Evolutionary conservation across 306 rosid genomes (phyloP).

Genomic region (Delonix regia): DNA sequence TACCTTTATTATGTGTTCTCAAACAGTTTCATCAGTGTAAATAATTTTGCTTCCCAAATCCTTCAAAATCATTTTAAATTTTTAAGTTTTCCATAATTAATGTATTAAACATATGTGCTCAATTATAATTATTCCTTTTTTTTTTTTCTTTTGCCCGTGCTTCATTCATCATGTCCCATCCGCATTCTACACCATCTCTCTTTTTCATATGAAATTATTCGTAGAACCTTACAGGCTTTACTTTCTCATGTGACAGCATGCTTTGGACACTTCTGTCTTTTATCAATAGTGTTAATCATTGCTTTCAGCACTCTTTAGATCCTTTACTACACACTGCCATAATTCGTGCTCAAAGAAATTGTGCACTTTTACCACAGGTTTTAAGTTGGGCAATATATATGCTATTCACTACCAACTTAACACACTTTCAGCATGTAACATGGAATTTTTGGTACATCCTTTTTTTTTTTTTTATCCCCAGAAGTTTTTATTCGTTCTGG

Average conservation of each 20-base stretch:
- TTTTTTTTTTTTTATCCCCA: slow-evolving; percentile 27
- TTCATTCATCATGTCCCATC: neutral
- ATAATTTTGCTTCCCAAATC: no score
- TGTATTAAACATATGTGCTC: no score
- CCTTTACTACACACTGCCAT: neutral
- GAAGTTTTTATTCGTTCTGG: neutral
- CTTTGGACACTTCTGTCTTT: slow-evolving; percentile 39
- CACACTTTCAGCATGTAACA: neutral
- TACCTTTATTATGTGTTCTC: no score
- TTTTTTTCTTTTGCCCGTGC: neutral
- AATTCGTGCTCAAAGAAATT: neutral
- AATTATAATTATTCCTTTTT: no score
- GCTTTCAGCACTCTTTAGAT: slow-evolving; percentile 30
- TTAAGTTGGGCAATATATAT: neutral
- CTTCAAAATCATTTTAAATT: no score
- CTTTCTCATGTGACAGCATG: slow-evolving; percentile 38
- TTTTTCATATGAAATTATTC: slow-evolving; percentile 15
- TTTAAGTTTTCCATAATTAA: no score
- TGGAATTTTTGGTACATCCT: neutral
- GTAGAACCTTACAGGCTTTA: neutral
- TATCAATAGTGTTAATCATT: slow-evolving; percentile 36
- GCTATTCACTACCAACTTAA: neutral
- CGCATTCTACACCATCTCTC: neutral
- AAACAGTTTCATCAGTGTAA: no score
- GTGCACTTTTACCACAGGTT: no score